Base-by-base conservation (phyloP, 371 early-diverging fungal genomes). In the Apophysomyces trapeziformis region DNA sequence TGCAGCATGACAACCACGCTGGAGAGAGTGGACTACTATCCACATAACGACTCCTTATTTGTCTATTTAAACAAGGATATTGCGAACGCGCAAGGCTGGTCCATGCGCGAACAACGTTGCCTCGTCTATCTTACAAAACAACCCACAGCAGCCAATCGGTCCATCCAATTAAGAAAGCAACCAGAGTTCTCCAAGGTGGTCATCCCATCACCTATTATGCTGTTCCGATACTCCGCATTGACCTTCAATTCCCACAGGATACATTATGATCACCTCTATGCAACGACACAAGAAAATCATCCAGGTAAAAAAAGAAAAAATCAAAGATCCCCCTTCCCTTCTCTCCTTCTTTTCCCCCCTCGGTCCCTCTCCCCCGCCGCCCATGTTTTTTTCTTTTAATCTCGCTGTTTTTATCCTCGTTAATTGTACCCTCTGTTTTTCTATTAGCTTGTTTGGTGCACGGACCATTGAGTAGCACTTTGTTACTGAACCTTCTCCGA, bases 231-330 rank as follows among this genome's bases (percentile, higher is more conserved):
- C 76, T 93, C 93, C 32, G 94, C 95, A 18, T 64, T 93, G 67
- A 91, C 92, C 4, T 95, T 90, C 79, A 93, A 94, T 71, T 86
- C 87, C 47, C 94, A 94, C 70, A 82, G 84, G 38, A 93, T 95
- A 57, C 95, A 95, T 71, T 95, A 90, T 71, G 92, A 95, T 69
- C 76, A 82, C 26, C 65, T 65, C 4, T 93, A 93, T 64, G 85
- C 91, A n/a, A 78, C 80, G 32, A 71, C 81, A 14, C 75, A 85
- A 8, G 95, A 95, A 69, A 82, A 85, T 18, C 92, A 93, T 61
- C 87, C 89, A 60, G 87, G 87, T 84, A 75, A 58, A 62, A 8
- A 58, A 41, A 26, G 4, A 43, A 43, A 43, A 43, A 43, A 43
- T 12, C 43, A 43, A 26, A 26, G 32, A 26, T 5, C 43, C 43